phyloP scores from a whole-genome alignment of 768 basidiomycete species.

The Mycena rebaudengoi region DNA sequence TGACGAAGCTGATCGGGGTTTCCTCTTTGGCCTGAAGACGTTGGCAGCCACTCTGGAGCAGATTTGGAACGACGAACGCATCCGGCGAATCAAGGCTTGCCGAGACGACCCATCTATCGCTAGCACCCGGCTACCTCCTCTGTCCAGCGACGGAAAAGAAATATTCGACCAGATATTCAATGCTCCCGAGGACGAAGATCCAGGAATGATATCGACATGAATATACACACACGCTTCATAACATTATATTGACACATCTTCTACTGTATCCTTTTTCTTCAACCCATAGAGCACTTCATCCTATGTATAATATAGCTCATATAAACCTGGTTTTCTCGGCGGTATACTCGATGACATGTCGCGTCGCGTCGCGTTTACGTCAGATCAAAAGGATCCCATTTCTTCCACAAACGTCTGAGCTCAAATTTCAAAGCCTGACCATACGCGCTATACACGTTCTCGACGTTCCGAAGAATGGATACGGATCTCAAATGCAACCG shows the following conservation, averaged over 20 bases:
- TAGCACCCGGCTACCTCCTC: slow-evolving; percentile 64
- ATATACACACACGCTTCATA: slow-evolving; percentile 17
- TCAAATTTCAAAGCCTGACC: too few relatives aligned
- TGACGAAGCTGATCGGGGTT: slow-evolving; percentile 91
- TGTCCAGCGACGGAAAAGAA: slow-evolving; percentile 78
- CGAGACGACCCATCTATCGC: slow-evolving; percentile 62
- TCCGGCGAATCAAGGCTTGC: slow-evolving; percentile 68
- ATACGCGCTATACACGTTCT: too few relatives aligned
- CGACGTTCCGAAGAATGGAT: slow-evolving; percentile 59
- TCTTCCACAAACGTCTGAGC: too few relatives aligned
- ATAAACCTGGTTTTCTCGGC: neutral
- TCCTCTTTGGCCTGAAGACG: slow-evolving; percentile 89
- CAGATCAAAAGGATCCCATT: too few relatives aligned
- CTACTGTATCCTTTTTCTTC: slow-evolving; percentile 21
- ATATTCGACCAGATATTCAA: slow-evolving; percentile 80
- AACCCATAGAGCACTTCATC: slow-evolving; percentile 31
- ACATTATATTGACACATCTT: slow-evolving; percentile 25
- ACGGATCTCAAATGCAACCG: slow-evolving; percentile 81
- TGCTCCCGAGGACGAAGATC: slow-evolving; percentile 63
- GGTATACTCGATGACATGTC: too few relatives aligned
- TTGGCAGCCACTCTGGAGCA: slow-evolving; percentile 78
- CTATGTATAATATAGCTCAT: slow-evolving; percentile 21
- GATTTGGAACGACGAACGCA: slow-evolving; percentile 89
- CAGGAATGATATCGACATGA: slow-evolving; percentile 81
- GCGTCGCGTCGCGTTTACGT: too few relatives aligned